Percentiles rank a stretch among this genome's conserved stretches.
Evolutionary conservation across 306 rosid genomes (phyloP).

Genomic region (Comarum palustre): DNA sequence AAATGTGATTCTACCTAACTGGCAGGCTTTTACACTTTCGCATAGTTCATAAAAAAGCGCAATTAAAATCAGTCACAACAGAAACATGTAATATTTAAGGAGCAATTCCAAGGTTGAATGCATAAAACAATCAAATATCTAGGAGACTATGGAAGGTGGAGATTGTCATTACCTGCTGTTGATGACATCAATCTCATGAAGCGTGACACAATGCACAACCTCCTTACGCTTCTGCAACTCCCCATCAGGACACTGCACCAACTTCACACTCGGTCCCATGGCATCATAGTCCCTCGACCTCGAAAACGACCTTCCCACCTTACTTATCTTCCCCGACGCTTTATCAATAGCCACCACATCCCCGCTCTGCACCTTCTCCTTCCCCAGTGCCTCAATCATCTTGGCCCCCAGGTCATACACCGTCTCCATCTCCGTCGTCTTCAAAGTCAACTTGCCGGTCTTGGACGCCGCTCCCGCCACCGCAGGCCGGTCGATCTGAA

Average conservation of each 20-base stretch:
- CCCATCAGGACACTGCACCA: slow-evolving; percentile 96
- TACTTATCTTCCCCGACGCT: slow-evolving; percentile 87
- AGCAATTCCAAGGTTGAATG: too few species aligned
- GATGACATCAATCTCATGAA: slow-evolving; percentile 97
- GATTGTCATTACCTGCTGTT: slow-evolving; percentile 70
- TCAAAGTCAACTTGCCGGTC: slow-evolving; percentile 83
- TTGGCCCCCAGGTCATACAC: slow-evolving; percentile 94
- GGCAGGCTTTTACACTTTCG: not conserved
- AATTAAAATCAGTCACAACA: too few species aligned
- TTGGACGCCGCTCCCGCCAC: slow-evolving; percentile 77
- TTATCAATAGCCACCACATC: slow-evolving; percentile 69
- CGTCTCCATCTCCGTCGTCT: slow-evolving; percentile 97
- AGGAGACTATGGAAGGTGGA: not conserved
- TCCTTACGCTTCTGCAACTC: slow-evolving; percentile 99
- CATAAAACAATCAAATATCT: too few species aligned
- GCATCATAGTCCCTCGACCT: slow-evolving; percentile 96
- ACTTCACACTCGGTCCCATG: slow-evolving; percentile 83
- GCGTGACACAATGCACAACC: slow-evolving; percentile 94
- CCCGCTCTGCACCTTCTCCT: slow-evolving; percentile 93
- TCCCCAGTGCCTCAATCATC: slow-evolving; percentile 90
- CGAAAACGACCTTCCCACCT: slow-evolving; percentile 89
- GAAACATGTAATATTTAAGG: too few species aligned
- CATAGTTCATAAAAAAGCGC: not conserved
- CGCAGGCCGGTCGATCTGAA: slow-evolving; percentile 86
- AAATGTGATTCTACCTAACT: not conserved